Evolutionary conservation across 257 asterid genomes (phyloP).

Genomic region (Ligustrum vulgare): DNA sequence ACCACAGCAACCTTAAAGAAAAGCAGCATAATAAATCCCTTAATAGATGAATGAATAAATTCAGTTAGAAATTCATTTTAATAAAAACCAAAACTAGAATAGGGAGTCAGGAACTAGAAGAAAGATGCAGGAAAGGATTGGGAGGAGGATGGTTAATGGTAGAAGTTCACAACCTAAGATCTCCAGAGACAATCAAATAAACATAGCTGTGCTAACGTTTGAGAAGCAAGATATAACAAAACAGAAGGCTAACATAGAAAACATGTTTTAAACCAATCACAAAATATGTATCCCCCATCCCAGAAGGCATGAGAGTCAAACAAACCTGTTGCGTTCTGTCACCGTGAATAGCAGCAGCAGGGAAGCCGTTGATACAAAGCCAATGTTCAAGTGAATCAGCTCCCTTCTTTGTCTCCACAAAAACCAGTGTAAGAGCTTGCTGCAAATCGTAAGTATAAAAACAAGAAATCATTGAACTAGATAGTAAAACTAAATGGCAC

Average conservation of each 20-base stretch:
- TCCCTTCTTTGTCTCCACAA: constrained; percentile 95
- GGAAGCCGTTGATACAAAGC: constrained; percentile 80
- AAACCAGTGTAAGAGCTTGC: constrained; percentile 88
- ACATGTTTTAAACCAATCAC: constrained; percentile 9
- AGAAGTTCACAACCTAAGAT: neutral
- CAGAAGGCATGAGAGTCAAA: constrained; percentile 12
- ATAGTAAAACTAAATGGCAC: neutral
- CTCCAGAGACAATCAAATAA: neutral
- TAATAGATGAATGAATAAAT: neutral
- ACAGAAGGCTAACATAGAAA: neutral
- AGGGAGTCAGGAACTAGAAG: neutral
- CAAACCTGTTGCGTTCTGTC: constrained; percentile 92
- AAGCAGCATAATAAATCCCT: neutral
- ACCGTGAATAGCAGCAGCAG: constrained; percentile 91
- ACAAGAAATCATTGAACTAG: constrained; percentile 13
- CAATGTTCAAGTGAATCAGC: constrained; percentile 95
- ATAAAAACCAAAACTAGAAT: neutral
- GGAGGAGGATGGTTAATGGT: neutral
- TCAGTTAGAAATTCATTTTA: neutral
- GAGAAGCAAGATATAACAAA: neutral
- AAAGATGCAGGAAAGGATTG: neutral
- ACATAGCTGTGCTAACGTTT: neutral
- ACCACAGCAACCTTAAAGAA: neutral
- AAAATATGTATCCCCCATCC: constrained; percentile 3
- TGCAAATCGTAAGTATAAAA: constrained; percentile 39